Percentiles rank a stretch among this genome's conserved stretches.
These are phyloP conservation scores for Boeremia exigua DNA, from an alignment of 2,329 filamentous ascomycete genomes.

Conservation along the genomic window DNA sequence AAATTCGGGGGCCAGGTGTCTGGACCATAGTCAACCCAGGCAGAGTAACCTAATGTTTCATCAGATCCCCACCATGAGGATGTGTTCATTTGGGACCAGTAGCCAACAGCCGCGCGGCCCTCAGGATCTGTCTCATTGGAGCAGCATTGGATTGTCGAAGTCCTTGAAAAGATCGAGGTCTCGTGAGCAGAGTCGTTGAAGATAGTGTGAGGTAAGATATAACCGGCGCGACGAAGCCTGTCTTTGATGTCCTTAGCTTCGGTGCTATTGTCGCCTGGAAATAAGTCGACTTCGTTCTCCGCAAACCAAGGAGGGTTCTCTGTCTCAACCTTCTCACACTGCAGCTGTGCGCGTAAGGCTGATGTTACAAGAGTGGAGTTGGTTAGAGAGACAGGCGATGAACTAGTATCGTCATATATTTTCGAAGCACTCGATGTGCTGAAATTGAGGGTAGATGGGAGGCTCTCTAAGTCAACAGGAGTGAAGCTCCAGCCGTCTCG, in stretches of 20 bases:
- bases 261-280: background rate
- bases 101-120: constrained; percentile 1
- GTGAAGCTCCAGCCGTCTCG: constrained; percentile 16
- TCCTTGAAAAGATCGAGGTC: background rate
- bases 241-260: background rate
- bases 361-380: background rate
- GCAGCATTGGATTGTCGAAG: constrained; percentile 4
- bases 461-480: background rate
- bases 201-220: background rate
- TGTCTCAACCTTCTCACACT: background rate
- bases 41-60: background rate
- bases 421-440: background rate
- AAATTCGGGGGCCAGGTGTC: constrained; percentile 5
- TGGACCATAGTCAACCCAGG: background rate
- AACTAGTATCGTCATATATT: background rate
- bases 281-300: background rate
- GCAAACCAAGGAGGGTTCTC: background rate
- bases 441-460: background rate
- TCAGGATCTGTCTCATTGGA: background rate
- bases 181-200: background rate
- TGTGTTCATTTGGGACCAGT: constrained; percentile 7
- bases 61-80: background rate
- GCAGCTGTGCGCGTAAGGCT: background rate
- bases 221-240: background rate
- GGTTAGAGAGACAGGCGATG: background rate